These are phyloP conservation scores for Sphagnum magellanicum DNA, from an alignment of 228 moss, liverwort and hornwort genomes.

Conservation along the genomic window DNA sequence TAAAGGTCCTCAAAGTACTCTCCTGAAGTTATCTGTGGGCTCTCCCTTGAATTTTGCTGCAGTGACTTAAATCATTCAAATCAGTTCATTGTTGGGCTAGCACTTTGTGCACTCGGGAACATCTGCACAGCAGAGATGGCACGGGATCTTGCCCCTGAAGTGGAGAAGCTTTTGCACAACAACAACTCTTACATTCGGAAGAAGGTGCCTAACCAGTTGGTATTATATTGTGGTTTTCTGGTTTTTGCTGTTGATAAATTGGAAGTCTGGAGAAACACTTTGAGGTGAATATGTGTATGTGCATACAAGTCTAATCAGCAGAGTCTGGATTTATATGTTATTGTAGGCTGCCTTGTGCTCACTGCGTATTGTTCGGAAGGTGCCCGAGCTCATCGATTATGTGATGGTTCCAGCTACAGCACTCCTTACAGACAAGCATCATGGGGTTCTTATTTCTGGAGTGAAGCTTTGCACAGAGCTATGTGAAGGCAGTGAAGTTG, in stretches of 20 bases:
- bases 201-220: conserved; percentile 34
- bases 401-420: conserved; percentile 75
- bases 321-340: conserved; percentile 13
- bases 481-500: conserved; percentile 60
- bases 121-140: conserved; percentile 94
- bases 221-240: too few relatives aligned
- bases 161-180: conserved; percentile 76
- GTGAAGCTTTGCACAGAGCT: conserved; percentile 89
- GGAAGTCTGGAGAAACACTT: too few relatives aligned
- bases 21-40: too few relatives aligned
- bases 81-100: conserved; percentile 87
- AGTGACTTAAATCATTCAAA: conserved; percentile 84
- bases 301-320: conserved; percentile 1
- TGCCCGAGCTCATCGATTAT: conserved; percentile 83
- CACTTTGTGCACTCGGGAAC: conserved; percentile 85
- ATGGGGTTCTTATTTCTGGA: conserved; percentile 84
- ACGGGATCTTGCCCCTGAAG: conserved; percentile 80
- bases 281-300: too few relatives aligned
- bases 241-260: too few relatives aligned
- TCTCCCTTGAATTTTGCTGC: conserved; percentile 28
- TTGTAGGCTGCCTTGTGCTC: conserved; percentile 93
- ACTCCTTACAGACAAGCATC: conserved; percentile 84
- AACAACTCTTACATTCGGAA: conserved; percentile 87
- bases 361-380: conserved; percentile 87
- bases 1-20: too few relatives aligned